Conservation (phyloP, 352 stramenopile genomes). For the Globisporangium lucens region DNA sequence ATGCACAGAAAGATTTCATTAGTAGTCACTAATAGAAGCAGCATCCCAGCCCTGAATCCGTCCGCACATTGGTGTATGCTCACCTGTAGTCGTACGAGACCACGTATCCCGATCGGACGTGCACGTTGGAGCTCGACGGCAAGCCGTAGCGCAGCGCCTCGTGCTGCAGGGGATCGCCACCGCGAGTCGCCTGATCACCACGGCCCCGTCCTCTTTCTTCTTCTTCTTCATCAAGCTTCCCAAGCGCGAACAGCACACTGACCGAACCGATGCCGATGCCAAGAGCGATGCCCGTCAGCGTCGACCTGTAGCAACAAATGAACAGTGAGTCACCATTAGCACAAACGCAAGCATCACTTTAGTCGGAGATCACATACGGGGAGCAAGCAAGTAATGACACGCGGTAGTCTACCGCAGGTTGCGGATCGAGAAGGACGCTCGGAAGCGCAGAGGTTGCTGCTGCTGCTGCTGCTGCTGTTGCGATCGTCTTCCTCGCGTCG, state of each 20-base stretch:
- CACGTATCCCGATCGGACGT: constrained; percentile 76
- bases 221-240: constrained; percentile 20
- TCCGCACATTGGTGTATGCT: not conserved
- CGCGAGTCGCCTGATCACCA: constrained; percentile 1
- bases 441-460: constrained; percentile 8
- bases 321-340: not conserved
- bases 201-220: not conserved
- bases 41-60: not conserved
- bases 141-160: constrained; percentile 71
- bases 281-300: constrained; percentile 40
- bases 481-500: constrained; percentile 2
- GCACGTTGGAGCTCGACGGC: constrained; percentile 66
- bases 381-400: too few relatives aligned
- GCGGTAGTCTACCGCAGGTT: constrained; percentile 2
- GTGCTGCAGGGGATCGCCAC: constrained; percentile 30
- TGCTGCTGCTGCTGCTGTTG: not conserved
- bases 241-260: constrained; percentile 40
- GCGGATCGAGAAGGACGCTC: constrained; percentile 11
- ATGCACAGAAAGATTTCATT: not conserved
- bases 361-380: not conserved
- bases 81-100: constrained; percentile 85
- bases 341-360: not conserved
- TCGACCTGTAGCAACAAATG: constrained; percentile 21
- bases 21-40: not conserved
- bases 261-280: constrained; percentile 51